phyloP scores from a whole-genome alignment of 345 rosid species.

The Eucalyptus marginata region DNA sequence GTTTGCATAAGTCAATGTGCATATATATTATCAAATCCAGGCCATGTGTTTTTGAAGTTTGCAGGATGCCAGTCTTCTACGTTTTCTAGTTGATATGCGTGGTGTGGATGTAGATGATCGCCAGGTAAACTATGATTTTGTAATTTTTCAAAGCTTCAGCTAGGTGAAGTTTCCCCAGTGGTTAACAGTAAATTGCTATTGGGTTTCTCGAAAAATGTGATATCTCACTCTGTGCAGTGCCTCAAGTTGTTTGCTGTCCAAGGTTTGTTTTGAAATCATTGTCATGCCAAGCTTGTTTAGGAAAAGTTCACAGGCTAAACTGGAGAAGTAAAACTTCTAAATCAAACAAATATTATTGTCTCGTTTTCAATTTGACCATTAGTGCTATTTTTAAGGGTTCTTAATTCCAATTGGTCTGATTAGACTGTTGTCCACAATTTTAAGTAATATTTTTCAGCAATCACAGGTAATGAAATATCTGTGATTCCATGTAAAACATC shows the following conservation, averaged over 20 bases:
- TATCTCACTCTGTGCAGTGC: neutral
- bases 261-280: neutral
- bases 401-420: neutral
- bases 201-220: neutral
- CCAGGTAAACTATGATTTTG: conserved; percentile 32
- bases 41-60: conserved; percentile 3
- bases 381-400: neutral
- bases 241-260: neutral
- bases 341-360: neutral
- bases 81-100: conserved; percentile 90
- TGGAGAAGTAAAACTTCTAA: neutral
- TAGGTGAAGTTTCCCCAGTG: neutral
- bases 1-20: neutral
- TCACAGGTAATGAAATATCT: neutral
- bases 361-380: neutral
- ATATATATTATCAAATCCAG: neutral
- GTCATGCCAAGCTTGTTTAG: neutral
- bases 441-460: neutral
- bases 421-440: neutral
- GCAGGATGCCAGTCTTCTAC: conserved; percentile 91
- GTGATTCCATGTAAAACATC: neutral
- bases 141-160: neutral
- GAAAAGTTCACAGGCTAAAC: neutral
- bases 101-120: conserved; percentile 81
- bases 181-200: neutral